Percentiles rank a stretch among this genome's conserved stretches.
Conservation (phyloP, 1,284 basidiomycete species). For the Phylloporus sp. region DNA sequence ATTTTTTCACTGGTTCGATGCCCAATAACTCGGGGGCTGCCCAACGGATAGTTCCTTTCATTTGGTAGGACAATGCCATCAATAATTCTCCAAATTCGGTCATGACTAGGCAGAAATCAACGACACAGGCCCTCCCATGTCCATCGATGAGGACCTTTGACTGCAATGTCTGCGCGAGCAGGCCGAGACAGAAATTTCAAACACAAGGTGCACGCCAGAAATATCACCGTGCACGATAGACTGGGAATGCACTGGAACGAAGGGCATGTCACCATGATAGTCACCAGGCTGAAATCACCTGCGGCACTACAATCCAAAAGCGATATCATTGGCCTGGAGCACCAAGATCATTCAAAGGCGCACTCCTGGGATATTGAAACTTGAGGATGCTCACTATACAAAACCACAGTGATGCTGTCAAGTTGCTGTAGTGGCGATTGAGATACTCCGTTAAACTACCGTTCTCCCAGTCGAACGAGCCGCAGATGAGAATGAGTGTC, state of each 20-base stretch:
- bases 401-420: slow-evolving; percentile 18
- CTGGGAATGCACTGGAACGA: slow-evolving; percentile 25
- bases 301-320: slow-evolving; percentile 32
- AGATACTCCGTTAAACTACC: slow-evolving; percentile 26
- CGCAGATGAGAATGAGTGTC: no score
- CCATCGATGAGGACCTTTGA: slow-evolving; percentile 25
- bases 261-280: neutral
- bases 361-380: neutral
- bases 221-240: slow-evolving; percentile 33
- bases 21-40: slow-evolving; percentile 26
- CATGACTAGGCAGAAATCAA: slow-evolving; percentile 27
- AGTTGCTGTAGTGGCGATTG: slow-evolving; percentile 1
- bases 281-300: neutral
- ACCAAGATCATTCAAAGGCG: neutral
- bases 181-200: neutral
- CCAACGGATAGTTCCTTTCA: slow-evolving; percentile 25
- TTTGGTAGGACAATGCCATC: slow-evolving; percentile 20
- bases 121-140: slow-evolving; percentile 28
- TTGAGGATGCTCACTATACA: slow-evolving; percentile 24
- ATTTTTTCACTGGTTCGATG: neutral
- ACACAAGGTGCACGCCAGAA: slow-evolving; percentile 27
- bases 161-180: slow-evolving; percentile 7
- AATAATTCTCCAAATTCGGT: slow-evolving; percentile 14
- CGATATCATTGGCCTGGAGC: slow-evolving; percentile 30
- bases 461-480: no score